Evolutionary conservation across 2,329 filamentous ascomycete genomes (phyloP).

Genomic region (Aspergillus neoniger): DNA sequence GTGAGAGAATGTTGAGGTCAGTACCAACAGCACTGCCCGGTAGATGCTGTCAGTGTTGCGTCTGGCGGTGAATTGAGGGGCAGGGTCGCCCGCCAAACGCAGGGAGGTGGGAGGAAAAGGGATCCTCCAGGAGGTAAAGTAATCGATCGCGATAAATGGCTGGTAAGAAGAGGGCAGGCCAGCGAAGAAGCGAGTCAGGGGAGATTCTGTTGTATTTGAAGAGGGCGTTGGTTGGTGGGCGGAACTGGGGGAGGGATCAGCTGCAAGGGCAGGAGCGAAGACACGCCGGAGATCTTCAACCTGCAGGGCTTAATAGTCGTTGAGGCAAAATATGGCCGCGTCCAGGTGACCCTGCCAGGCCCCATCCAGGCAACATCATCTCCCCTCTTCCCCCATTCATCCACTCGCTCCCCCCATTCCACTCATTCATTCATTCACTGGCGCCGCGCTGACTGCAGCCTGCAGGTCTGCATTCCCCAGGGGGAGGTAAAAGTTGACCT

Average conservation of each 20-base stretch:
- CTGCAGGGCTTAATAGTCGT: slow-evolving; percentile 7
- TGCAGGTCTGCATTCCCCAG: background rate
- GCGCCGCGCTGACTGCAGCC: slow-evolving; percentile 5
- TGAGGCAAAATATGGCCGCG: background rate
- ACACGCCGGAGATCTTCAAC: slow-evolving; percentile 11
- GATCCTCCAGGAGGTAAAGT: background rate
- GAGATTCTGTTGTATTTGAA: slow-evolving; percentile 2
- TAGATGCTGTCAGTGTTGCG: slow-evolving; percentile 13
- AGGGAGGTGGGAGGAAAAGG: slow-evolving; percentile 11
- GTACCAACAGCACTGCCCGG: background rate
- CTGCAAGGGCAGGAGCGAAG: slow-evolving; percentile 17
- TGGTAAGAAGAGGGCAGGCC: background rate
- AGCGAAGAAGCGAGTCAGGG: background rate
- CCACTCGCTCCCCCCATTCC: background rate
- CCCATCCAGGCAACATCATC: background rate
- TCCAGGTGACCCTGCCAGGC: slow-evolving; percentile 3
- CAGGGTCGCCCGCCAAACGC: slow-evolving; percentile 14
- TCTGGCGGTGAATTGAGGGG: slow-evolving; percentile 22
- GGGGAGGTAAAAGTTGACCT: background rate
- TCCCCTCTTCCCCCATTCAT: background rate
- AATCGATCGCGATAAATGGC: background rate
- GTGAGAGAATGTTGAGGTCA: background rate
- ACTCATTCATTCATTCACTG: background rate
- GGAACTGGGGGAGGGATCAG: slow-evolving; percentile 4
- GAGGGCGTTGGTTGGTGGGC: background rate